phyloP scores from a whole-genome alignment of 352 stramenopile genomes.

The Phytophthora aleatoria region DNA sequence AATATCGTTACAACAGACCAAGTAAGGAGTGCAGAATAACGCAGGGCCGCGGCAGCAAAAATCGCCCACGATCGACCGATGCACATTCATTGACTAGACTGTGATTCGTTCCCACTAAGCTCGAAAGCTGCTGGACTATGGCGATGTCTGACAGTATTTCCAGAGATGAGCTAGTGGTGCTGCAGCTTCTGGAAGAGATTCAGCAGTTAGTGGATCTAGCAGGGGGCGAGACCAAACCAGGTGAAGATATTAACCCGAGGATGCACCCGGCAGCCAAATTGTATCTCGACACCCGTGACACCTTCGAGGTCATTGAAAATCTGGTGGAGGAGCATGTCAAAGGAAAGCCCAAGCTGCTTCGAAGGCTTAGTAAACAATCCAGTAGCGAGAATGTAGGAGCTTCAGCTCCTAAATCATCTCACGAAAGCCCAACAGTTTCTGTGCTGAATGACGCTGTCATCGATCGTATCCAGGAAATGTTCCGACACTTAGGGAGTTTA shows the following conservation, averaged over 20 bases:
- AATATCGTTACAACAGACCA: too few relatives aligned
- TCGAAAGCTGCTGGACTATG: constrained; percentile 15
- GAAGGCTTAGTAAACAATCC: constrained; percentile 54
- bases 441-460: constrained; percentile 46
- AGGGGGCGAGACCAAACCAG: constrained; percentile 13
- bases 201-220: constrained; percentile 42
- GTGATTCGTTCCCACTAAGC: constrained; percentile 2
- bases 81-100: constrained; percentile 16
- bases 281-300: constrained; percentile 77
- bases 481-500: constrained; percentile 56
- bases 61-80: constrained; percentile 13
- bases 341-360: constrained; percentile 53
- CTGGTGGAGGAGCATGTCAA: constrained; percentile 51
- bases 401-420: constrained; percentile 1
- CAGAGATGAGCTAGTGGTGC: constrained; percentile 61
- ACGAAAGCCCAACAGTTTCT: constrained; percentile 3
- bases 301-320: constrained; percentile 70
- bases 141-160: constrained; percentile 7
- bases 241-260: constrained; percentile 35
- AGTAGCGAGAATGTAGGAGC: constrained; percentile 12
- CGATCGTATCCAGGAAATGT: constrained; percentile 77
- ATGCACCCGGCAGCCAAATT: constrained; percentile 70
- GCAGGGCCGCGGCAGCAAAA: constrained; percentile 1
- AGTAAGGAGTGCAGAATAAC: neutral
- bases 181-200: constrained; percentile 79